A percentile compares a stretch with the other conserved stretches of the same genome.
Conservation (phyloP, 2,329 filamentous ascomycete genomes). For the Bipolaris victoriae region DNA sequence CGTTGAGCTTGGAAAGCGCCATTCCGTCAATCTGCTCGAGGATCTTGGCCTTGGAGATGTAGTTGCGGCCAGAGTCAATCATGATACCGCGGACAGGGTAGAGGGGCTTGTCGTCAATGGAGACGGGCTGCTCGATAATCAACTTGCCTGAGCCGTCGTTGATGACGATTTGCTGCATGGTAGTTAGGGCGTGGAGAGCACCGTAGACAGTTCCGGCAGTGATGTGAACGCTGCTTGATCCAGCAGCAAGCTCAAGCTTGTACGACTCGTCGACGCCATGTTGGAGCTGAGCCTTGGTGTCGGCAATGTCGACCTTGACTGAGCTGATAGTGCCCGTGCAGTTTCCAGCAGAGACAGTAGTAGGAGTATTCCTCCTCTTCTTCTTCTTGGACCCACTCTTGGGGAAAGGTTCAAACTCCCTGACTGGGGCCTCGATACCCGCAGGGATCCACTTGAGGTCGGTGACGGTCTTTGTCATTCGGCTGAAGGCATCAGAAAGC, state of each 20-base stretch:
- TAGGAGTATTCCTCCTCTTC: slow-evolving; percentile 27
- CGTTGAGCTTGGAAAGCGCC: slow-evolving; percentile 63
- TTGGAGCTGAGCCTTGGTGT: slow-evolving; percentile 57
- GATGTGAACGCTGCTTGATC: slow-evolving; percentile 54
- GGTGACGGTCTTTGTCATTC: slow-evolving; percentile 56
- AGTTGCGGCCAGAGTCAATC: slow-evolving; percentile 63
- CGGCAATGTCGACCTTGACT: slow-evolving; percentile 55
- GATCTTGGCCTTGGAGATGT: slow-evolving; percentile 59
- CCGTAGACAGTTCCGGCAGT: slow-evolving; percentile 61
- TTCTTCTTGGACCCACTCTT: slow-evolving; percentile 41
- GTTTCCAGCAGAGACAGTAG: slow-evolving; percentile 24
- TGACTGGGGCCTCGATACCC: slow-evolving; percentile 59
- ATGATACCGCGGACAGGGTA: slow-evolving; percentile 63
- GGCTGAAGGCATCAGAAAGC: slow-evolving; percentile 57
- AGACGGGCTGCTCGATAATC: slow-evolving; percentile 61
- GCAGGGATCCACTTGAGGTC: slow-evolving; percentile 61
- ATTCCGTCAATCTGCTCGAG: slow-evolving; percentile 62
- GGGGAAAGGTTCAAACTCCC: slow-evolving; percentile 60
- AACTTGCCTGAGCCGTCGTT: slow-evolving; percentile 53
- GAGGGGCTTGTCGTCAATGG: slow-evolving; percentile 58
- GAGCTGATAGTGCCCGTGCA: slow-evolving; percentile 46
- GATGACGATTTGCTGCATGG: slow-evolving; percentile 63
- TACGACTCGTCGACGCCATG: slow-evolving; percentile 66
- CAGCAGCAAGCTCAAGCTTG: slow-evolving; percentile 52
- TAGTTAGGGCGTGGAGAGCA: slow-evolving; percentile 62